phyloP scores from a whole-genome alignment of 225 moss, liverwort and hornwort species.

The Bryum argenteum region DNA sequence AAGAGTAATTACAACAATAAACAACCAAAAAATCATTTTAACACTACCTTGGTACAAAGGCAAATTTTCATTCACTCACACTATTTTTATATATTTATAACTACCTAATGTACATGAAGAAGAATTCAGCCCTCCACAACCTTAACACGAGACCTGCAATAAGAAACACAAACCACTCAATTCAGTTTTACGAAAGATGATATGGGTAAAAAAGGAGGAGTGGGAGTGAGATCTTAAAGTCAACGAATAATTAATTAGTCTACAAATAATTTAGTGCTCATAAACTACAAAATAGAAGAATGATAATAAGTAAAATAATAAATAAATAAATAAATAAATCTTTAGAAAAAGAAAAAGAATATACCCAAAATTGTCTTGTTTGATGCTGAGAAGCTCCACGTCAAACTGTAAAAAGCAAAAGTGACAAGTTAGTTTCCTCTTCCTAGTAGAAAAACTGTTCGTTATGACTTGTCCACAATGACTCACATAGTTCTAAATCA shows the following conservation, averaged over 20 bases:
- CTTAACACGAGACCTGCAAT: constrained; percentile 69
- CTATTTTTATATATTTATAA: constrained; percentile 15
- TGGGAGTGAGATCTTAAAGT: too few species aligned
- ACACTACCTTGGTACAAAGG: constrained; percentile 5
- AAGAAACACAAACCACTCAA: constrained; percentile 4
- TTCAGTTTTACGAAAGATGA: too few species aligned
- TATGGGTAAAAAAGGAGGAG: too few species aligned
- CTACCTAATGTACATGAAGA: constrained; percentile 9
- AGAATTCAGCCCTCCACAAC: constrained; percentile 71
- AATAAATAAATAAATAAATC: too few species aligned
- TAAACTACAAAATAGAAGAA: not conserved
- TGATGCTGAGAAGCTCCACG: constrained; percentile 52
- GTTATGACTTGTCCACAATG: too few species aligned
- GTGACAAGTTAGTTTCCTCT: constrained; percentile 15
- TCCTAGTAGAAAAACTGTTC: too few species aligned
- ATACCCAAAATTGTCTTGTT: constrained; percentile 42
- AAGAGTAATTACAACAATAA: not conserved
- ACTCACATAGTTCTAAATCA: too few species aligned
- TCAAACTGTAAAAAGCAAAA: constrained; percentile 36
- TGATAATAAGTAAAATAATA: too few species aligned
- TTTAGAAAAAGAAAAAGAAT: constrained; percentile 6
- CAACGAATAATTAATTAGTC: too few species aligned
- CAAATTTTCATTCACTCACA: constrained; percentile 15
- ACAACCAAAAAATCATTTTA: constrained; percentile 17
- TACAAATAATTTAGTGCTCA: too few species aligned